phyloP scores from a whole-genome alignment of 495 filamentous ascomycete genomes.

The Penicillium crystallinum region DNA sequence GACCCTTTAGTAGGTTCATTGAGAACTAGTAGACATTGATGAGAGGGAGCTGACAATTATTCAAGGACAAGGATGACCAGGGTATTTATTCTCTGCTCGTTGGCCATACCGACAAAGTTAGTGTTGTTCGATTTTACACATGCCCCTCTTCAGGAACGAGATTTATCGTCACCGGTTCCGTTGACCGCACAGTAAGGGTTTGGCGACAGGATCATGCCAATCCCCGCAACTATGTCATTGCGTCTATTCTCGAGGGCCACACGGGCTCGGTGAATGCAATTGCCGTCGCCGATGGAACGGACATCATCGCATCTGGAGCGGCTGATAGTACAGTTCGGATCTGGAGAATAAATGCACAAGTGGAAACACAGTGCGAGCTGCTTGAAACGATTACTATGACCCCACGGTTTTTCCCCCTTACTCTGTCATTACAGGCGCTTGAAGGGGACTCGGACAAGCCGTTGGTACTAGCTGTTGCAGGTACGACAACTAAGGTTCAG shows the following conservation, averaged over 20 bases:
- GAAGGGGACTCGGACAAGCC: conserved; percentile 44
- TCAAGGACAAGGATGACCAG: conserved; percentile 41
- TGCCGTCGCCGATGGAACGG: conserved; percentile 45
- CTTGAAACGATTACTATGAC: conserved; percentile 68
- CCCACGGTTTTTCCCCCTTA: conserved; percentile 75
- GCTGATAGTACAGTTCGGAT: conserved; percentile 81
- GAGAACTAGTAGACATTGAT: neutral
- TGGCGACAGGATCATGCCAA: conserved; percentile 48
- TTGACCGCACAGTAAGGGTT: conserved; percentile 71
- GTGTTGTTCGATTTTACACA: conserved; percentile 74
- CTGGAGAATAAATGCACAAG: conserved; percentile 55
- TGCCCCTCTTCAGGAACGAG: conserved; percentile 39
- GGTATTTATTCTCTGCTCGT: conserved; percentile 68
- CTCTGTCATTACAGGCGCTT: conserved; percentile 60
- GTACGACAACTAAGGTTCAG: conserved; percentile 73
- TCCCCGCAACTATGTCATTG: conserved; percentile 32
- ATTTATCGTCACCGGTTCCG: conserved; percentile 72
- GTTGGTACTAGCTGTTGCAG: conserved; percentile 70
- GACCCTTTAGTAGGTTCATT: conserved; percentile 63
- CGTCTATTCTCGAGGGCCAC: conserved; percentile 56
- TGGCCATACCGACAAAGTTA: conserved; percentile 78
- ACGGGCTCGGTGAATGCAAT: conserved; percentile 75
- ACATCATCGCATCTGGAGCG: conserved; percentile 64
- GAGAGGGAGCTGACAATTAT: conserved; percentile 7
- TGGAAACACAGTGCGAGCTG: conserved; percentile 36